Evolutionary conservation across 2,329 filamentous ascomycete species (phyloP).

Genomic region (Leptographium radiaticola): DNA sequence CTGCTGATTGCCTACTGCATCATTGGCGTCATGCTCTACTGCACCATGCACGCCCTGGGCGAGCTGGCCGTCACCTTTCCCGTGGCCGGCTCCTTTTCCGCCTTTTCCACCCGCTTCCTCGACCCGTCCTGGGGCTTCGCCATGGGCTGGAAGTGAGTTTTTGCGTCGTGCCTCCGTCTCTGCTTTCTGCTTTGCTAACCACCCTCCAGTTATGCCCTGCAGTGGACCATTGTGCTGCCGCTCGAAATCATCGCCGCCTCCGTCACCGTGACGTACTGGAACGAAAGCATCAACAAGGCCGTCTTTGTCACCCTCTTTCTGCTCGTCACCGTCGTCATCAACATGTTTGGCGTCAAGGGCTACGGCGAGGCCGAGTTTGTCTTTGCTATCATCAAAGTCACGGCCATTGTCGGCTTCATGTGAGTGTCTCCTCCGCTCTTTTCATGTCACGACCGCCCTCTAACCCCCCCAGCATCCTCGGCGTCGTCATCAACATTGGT

Average conservation of each 20-base stretch:
- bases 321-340: constrained; percentile 62
- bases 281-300: constrained; percentile 46
- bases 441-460: too few relatives aligned
- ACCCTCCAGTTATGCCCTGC: constrained; percentile 58
- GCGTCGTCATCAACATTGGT: constrained; percentile 73
- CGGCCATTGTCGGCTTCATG: constrained; percentile 82
- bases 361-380: constrained; percentile 86
- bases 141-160: constrained; percentile 78
- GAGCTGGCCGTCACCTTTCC: constrained; percentile 87
- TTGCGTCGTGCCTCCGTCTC: too few relatives aligned
- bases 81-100: constrained; percentile 81
- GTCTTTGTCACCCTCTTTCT: constrained; percentile 80
- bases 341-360: constrained; percentile 75
- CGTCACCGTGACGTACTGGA: constrained; percentile 76
- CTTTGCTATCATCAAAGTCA: constrained; percentile 75
- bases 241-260: constrained; percentile 80
- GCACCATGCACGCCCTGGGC: constrained; percentile 80
- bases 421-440: constrained; percentile 25
- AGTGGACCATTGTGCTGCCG: constrained; percentile 76
- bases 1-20: constrained; percentile 65
- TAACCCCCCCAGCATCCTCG: constrained; percentile 58
- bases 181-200: neutral
- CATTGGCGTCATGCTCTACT: constrained; percentile 80
- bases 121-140: constrained; percentile 92
- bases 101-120: constrained; percentile 82